Percentiles rank a stretch among this genome's conserved stretches.
Evolutionary conservation across 352 stramenopile genomes (phyloP).

Genomic region (Pythium periplocum): DNA sequence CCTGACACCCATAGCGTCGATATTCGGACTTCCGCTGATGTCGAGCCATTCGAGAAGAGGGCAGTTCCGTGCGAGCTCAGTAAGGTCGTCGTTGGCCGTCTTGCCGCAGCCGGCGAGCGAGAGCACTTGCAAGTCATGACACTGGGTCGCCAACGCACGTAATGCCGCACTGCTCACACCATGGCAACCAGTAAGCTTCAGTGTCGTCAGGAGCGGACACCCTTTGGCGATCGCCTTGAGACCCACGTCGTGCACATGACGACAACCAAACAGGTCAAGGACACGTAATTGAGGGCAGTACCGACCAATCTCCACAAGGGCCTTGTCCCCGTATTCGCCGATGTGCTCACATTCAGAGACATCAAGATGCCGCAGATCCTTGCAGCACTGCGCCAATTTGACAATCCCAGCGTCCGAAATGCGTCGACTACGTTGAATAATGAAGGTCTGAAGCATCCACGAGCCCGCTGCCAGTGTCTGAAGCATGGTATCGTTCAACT

Average conservation of each 20-base stretch:
- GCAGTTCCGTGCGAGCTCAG: slow-evolving; percentile 44
- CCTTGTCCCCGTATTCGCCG: slow-evolving; percentile 91
- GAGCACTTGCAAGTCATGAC: slow-evolving; percentile 62
- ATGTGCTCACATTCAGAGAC: slow-evolving; percentile 82
- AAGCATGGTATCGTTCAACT: slow-evolving; percentile 80
- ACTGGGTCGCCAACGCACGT: slow-evolving; percentile 65
- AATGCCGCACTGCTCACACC: slow-evolving; percentile 76
- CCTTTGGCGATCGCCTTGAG: slow-evolving; percentile 79
- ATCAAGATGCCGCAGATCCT: slow-evolving; percentile 72
- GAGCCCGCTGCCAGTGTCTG: slow-evolving; percentile 84
- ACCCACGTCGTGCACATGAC: slow-evolving; percentile 79
- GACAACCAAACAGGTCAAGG: slow-evolving; percentile 86
- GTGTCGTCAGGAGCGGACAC: slow-evolving; percentile 76
- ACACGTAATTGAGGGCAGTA: slow-evolving; percentile 69
- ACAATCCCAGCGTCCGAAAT: slow-evolving; percentile 84
- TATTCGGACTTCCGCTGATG: slow-evolving; percentile 68
- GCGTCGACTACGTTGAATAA: slow-evolving; percentile 71
- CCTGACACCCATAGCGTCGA: slow-evolving; percentile 54
- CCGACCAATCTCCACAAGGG: slow-evolving; percentile 83
- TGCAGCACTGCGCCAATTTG: slow-evolving; percentile 86
- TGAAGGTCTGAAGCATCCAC: slow-evolving; percentile 80
- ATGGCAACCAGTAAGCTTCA: slow-evolving; percentile 84
- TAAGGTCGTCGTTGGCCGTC: slow-evolving; percentile 73
- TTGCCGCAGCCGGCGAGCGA: slow-evolving; percentile 80
- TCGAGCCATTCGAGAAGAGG: slow-evolving; percentile 70